A percentile compares a stretch with the other conserved stretches of the same genome.
These are phyloP conservation scores for Neoboletus brunneissimus DNA, from an alignment of 768 basidiomycete genomes.

Conservation along the genomic window DNA sequence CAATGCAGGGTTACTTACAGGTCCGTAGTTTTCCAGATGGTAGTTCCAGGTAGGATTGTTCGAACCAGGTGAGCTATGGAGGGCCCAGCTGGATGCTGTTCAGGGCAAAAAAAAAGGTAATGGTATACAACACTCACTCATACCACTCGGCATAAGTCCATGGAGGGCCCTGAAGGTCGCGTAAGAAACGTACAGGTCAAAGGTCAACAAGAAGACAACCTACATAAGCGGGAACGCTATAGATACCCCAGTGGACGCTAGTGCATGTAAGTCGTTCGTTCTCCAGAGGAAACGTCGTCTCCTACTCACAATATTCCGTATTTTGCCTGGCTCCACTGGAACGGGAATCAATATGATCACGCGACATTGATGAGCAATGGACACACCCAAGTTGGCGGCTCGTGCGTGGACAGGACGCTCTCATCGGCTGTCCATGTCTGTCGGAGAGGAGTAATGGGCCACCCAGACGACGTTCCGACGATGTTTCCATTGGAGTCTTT, in stretches of 20 bases:
- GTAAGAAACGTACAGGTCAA: neutral
- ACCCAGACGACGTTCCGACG: slow-evolving; percentile 37
- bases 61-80: slow-evolving; percentile 36
- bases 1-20: neutral
- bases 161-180: slow-evolving; percentile 35
- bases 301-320: slow-evolving; percentile 47
- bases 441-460: slow-evolving; percentile 37
- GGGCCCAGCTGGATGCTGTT: slow-evolving; percentile 31
- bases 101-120: too few relatives aligned
- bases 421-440: slow-evolving; percentile 41
- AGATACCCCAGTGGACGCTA: slow-evolving; percentile 52
- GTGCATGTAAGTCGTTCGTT: neutral
- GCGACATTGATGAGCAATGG: neutral
- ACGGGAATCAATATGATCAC: neutral
- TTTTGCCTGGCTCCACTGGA: slow-evolving; percentile 50
- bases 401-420: slow-evolving; percentile 40
- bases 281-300: neutral
- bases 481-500: slow-evolving; percentile 34
- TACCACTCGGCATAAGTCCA: slow-evolving; percentile 55
- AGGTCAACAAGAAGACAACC: neutral
- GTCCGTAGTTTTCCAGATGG: slow-evolving; percentile 49
- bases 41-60: slow-evolving; percentile 47
- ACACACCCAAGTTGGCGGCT: slow-evolving; percentile 54
- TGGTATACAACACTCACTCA: slow-evolving; percentile 34
- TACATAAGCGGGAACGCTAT: slow-evolving; percentile 46